Base-by-base conservation (phyloP, 495 filamentous ascomycete genomes). In the Hypoxylon perforatum region DNA sequence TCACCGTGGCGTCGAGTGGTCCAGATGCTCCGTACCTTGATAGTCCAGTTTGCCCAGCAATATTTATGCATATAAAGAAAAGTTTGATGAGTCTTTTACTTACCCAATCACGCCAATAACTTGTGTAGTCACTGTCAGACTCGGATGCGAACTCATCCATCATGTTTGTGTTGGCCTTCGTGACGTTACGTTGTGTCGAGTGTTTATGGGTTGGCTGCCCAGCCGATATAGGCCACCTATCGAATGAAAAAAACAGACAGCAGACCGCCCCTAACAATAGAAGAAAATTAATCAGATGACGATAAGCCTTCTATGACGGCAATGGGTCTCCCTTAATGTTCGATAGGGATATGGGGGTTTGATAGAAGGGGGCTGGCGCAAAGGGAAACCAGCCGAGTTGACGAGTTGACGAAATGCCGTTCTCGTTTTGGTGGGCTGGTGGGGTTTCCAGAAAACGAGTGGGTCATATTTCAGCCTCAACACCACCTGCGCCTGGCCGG, bases 31-130 rank as follows among this genome's bases (percentile, higher is more conserved):
- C 1, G 30, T 33, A 10, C 7, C 30, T 33, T 10, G 3, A 28
- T 28, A 3, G 8, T 28, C 25, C 25, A 28, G 25, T 28, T 19
- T 23, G 18, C 8, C 51, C 44, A 47, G 17, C 41, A 12, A 44
- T 57, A 61, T 25, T 51, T 55, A 33, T 53, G 10, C 6, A 21
- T 41, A 54, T 25, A 57, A 60, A 53, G 38, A 46, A 39, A 57
- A 9, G 39, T 39, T 42, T 41, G 39, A n/a, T n/a, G n/a, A n/a
- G n/a, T n/a, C n/a, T n/a, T n/a, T n/a, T 36, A 89, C 92, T 78
- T 83, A 97, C 94, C 95, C 95, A 99, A 80, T 99, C 95, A 78
- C 95, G 84, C 95, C 95, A 99, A 81, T 99, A 99, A 79, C 92
- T 97, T 30, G 95, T 97, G 77, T 98, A 99, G 76, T 98, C 96